Conservation (phyloP, 2,329 filamentous ascomycete species). For the Botrytis aclada region DNA sequence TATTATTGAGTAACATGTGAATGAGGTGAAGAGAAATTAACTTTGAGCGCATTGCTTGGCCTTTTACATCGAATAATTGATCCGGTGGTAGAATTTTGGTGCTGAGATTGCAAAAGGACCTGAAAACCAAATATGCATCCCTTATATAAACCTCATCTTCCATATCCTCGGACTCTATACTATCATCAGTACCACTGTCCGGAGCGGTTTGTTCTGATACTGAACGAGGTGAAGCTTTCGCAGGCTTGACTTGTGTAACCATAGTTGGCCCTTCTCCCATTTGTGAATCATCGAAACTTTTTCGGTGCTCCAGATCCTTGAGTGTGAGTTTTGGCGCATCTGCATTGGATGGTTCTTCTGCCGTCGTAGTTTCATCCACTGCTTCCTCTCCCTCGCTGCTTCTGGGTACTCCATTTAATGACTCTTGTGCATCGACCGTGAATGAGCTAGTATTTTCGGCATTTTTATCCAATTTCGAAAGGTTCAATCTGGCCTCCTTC, state of each 20-base stretch:
- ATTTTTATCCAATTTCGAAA: conserved; percentile 36
- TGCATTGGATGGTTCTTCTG: conserved; percentile 35
- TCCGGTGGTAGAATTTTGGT: conserved; percentile 88
- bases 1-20: conserved; percentile 91
- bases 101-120: conserved; percentile 95
- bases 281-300: conserved; percentile 64
- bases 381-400: conserved; percentile 32
- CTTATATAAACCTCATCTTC: conserved; percentile 97
- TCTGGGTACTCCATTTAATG: conserved; percentile 28
- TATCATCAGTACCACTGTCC: conserved; percentile 54
- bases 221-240: conserved; percentile 44
- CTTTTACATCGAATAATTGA: conserved; percentile 87
- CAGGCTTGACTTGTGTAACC: conserved; percentile 58
- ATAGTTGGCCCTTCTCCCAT: conserved; percentile 65
- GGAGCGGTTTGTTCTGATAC: conserved; percentile 53
- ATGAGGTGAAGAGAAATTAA: conserved; percentile 93
- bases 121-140: conserved; percentile 94
- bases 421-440: conserved; percentile 36
- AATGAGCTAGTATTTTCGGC: conserved; percentile 35
- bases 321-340: conserved; percentile 57
- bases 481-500: conserved; percentile 72
- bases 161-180: conserved; percentile 58
- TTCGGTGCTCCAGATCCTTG: conserved; percentile 64
- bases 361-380: conserved; percentile 28
- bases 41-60: conserved; percentile 96